Evolutionary conservation across 108 stramenopile species (phyloP).

Genomic region (Bacterosira constricta): DNA sequence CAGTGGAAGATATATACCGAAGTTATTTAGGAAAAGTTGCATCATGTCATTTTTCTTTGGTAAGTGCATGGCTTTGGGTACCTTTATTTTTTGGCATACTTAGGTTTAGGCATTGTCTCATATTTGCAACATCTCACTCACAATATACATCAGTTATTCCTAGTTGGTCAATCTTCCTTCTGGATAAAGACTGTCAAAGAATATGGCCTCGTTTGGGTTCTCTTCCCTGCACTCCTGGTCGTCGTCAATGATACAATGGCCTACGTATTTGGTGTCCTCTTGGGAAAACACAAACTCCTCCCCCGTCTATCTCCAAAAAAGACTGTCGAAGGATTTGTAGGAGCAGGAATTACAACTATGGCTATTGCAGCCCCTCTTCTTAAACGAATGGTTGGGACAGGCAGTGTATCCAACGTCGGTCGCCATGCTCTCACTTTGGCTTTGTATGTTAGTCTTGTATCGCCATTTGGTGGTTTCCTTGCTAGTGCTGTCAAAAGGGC

Average conservation of each 20-base stretch:
- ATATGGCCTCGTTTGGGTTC: slow-evolving; percentile 86
- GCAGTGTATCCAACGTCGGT: slow-evolving; percentile 15
- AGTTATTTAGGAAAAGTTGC: slow-evolving; percentile 55
- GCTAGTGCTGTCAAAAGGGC: slow-evolving; percentile 97
- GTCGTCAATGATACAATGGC: slow-evolving; percentile 89
- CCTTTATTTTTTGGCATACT: not conserved
- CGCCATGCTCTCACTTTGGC: slow-evolving; percentile 82
- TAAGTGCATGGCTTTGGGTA: slow-evolving; percentile 23
- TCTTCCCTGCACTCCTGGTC: slow-evolving; percentile 82
- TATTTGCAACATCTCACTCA: not conserved
- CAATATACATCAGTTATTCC: slow-evolving; percentile 31
- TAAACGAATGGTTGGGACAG: slow-evolving; percentile 10
- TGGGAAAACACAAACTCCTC: slow-evolving; percentile 80
- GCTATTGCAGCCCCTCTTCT: slow-evolving; percentile 36
- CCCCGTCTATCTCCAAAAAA: slow-evolving; percentile 92
- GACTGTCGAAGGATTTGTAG: slow-evolving; percentile 97
- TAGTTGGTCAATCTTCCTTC: slow-evolving; percentile 71
- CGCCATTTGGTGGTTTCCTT: slow-evolving; percentile 98
- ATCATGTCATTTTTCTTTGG: slow-evolving; percentile 52
- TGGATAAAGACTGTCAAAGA: slow-evolving; percentile 74
- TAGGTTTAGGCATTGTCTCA: too few relatives aligned
- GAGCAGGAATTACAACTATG: slow-evolving; percentile 86
- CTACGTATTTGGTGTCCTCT: slow-evolving; percentile 82
- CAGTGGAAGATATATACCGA: slow-evolving; percentile 53
- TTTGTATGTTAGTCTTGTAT: slow-evolving; percentile 89